A percentile compares a stretch with the other conserved stretches of the same genome.
Conservation (phyloP, 2,329 filamentous ascomycete genomes). For the Zopfia rhizophila region DNA sequence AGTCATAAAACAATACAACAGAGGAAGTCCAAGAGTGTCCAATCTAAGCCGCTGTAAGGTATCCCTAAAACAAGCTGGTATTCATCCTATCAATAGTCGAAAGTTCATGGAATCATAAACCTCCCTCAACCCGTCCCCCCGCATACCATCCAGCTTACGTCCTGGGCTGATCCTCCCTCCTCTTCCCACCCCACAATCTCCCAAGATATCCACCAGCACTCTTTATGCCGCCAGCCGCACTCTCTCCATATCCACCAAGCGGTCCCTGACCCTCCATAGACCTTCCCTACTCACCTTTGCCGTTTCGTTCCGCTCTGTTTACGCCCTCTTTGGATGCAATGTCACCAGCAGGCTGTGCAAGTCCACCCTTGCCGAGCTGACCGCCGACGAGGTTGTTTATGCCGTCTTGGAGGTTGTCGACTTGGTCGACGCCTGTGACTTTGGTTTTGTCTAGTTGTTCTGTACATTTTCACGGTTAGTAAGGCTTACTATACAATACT, state of each 20-base stretch:
- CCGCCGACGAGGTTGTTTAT: constrained; percentile 70
- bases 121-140: too few relatives aligned
- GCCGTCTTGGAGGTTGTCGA: constrained; percentile 75
- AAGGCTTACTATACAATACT: constrained; percentile 6
- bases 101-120: too few relatives aligned
- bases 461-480: constrained; percentile 41
- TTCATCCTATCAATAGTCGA: too few relatives aligned
- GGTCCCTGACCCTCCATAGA: constrained; percentile 54
- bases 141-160: constrained; percentile 39
- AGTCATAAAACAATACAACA: too few relatives aligned
- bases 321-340: constrained; percentile 70
- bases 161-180: too few relatives aligned
- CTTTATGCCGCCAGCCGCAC: constrained; percentile 46
- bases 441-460: constrained; percentile 76
- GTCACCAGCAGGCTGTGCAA: constrained; percentile 73
- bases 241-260: constrained; percentile 44
- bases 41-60: too few relatives aligned
- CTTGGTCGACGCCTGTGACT: constrained; percentile 72
- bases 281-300: constrained; percentile 69
- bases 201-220: constrained; percentile 32
- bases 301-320: constrained; percentile 71
- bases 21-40: too few relatives aligned
- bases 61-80: too few relatives aligned
- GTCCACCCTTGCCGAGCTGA: constrained; percentile 74
- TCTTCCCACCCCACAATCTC: constrained; percentile 38